These are phyloP conservation scores for Phytophthora tubulina DNA, from an alignment of 352 stramenopile species.

Conservation along the genomic window DNA sequence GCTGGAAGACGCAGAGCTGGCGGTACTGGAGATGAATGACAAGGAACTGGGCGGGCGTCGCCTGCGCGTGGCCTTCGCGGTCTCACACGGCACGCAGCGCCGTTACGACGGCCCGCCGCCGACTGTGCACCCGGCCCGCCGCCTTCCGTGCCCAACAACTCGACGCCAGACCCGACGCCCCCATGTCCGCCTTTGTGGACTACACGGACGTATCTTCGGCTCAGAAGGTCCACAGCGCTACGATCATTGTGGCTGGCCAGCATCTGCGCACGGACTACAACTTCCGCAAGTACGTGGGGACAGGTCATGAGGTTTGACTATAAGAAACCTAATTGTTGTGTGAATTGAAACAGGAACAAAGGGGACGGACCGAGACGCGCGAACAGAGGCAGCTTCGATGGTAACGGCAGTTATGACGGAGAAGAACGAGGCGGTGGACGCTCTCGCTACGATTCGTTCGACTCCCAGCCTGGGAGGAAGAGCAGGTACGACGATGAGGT, in stretches of 20 bases:
- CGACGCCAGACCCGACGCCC: slow-evolving; percentile 42
- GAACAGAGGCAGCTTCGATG: slow-evolving; percentile 34
- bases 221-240: slow-evolving; percentile 53
- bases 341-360: slow-evolving; percentile 28
- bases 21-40: slow-evolving; percentile 62
- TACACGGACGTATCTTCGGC: slow-evolving; percentile 53
- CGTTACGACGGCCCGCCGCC: slow-evolving; percentile 38
- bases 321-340: background rate
- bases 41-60: slow-evolving; percentile 54
- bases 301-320: background rate
- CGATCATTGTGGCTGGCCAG: slow-evolving; percentile 55
- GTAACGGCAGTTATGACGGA: slow-evolving; percentile 20
- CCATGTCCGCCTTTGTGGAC: slow-evolving; percentile 78
- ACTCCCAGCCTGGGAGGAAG: slow-evolving; percentile 29
- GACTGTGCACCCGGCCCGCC: background rate
- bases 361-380: slow-evolving; percentile 31
- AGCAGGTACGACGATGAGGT: slow-evolving; percentile 35
- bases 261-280: slow-evolving; percentile 68
- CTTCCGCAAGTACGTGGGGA: slow-evolving; percentile 46
- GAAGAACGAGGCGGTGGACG: slow-evolving; percentile 25
- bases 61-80: slow-evolving; percentile 58
- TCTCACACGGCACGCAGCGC: slow-evolving; percentile 39
- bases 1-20: slow-evolving; percentile 51
- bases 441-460: slow-evolving; percentile 35
- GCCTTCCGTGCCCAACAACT: background rate